Conservation (phyloP, 1,284 basidiomycete genomes). For the Salmacisia buchloeana region DNA sequence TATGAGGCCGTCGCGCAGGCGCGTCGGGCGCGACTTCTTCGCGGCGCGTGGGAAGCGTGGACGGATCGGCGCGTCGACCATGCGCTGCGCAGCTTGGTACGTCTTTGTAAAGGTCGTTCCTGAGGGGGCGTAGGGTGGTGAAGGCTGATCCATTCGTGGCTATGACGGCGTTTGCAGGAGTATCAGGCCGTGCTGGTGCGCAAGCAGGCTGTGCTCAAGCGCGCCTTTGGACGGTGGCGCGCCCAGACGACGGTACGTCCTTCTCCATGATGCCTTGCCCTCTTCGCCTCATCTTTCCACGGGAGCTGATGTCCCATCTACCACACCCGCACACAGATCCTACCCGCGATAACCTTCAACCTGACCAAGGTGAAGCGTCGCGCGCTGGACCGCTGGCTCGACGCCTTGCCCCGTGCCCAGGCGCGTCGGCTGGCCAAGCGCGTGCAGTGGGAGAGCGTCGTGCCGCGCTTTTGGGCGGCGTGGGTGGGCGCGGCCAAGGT, state of each 20-base stretch:
- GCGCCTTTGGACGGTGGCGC: neutral
- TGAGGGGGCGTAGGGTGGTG: too few relatives aligned
- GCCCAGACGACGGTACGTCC: neutral
- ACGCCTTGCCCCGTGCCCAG: neutral
- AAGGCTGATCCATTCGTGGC: neutral
- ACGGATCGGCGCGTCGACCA: neutral
- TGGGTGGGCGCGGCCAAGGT: constrained; percentile 1
- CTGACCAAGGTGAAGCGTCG: neutral
- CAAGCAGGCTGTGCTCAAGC: neutral
- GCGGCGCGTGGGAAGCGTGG: neutral
- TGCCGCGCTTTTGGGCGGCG: neutral
- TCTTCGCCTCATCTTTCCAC: too few relatives aligned
- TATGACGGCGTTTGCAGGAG: neutral
- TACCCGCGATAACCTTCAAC: neutral
- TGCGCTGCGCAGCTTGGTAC: neutral
- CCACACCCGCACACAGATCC: too few relatives aligned
- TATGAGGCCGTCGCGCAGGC: neutral
- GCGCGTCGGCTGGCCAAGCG: neutral
- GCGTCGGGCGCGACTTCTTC: neutral
- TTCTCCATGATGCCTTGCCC: neutral
- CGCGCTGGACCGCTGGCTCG: neutral
- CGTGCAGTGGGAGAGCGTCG: neutral
- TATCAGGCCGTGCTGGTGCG: neutral
- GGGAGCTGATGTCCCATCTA: too few relatives aligned
- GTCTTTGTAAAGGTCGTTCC: neutral